These are phyloP conservation scores for Thielaviopsis cerberus DNA, from an alignment of 2,329 filamentous ascomycete genomes.

Conservation along the genomic window DNA sequence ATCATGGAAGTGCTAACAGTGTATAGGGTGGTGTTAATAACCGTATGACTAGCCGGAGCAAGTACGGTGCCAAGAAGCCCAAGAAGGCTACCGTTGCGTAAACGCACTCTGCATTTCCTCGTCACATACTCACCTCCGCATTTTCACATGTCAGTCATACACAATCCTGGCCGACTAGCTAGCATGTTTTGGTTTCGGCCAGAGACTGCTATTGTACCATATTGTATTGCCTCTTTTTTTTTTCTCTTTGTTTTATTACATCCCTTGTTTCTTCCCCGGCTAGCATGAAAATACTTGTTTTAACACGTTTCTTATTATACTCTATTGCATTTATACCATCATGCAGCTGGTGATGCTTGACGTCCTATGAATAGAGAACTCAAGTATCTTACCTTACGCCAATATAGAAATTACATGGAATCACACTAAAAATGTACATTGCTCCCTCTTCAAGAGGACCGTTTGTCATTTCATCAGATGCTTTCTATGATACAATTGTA, in stretches of 20 bases:
- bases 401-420: neutral
- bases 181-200: neutral
- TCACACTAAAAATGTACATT: neutral
- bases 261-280: neutral
- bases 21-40: constrained; percentile 72
- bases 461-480: constrained; percentile 6
- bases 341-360: neutral
- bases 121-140: neutral
- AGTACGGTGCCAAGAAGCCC: constrained; percentile 97
- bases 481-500: constrained; percentile 5
- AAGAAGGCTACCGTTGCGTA: constrained; percentile 52
- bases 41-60: constrained; percentile 69
- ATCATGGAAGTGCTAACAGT: neutral
- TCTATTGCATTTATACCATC: neutral
- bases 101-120: neutral
- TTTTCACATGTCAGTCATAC: neutral
- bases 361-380: neutral
- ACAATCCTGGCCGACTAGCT: neutral
- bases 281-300: neutral
- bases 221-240: constrained; percentile 8
- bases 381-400: neutral
- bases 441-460: neutral
- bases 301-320: neutral
- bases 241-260: neutral
- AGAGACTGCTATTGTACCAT: constrained; percentile 2